These are phyloP conservation scores for Saccharomyces mikatae DNA, from an alignment of 805 yeast species.

Conservation along the genomic window DNA sequence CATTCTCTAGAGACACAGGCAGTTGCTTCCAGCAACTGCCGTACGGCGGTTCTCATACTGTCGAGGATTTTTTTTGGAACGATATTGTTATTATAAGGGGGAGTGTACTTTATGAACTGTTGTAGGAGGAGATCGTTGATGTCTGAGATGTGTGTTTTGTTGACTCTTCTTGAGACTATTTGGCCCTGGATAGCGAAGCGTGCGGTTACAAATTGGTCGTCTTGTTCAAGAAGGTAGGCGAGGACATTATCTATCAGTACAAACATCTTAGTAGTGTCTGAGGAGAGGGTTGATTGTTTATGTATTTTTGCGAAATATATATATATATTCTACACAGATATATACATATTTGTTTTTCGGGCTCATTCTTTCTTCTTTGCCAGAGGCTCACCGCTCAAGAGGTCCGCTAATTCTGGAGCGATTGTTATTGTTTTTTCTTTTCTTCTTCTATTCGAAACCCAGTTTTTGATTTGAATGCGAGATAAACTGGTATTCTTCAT, in stretches of 20 bases:
- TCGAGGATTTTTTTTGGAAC: neutral
- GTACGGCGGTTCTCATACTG: neutral
- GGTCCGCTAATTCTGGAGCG: conserved; percentile 8
- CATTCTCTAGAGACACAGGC: conserved; percentile 70
- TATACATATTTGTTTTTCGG: neutral
- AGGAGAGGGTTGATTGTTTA: neutral
- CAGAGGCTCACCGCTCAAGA: neutral
- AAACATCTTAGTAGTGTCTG: neutral
- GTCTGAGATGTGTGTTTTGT: neutral
- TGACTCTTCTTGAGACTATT: neutral
- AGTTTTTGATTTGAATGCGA: conserved; percentile 19
- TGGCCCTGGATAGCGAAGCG: neutral
- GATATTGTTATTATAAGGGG: neutral
- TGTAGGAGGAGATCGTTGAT: neutral
- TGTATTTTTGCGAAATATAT: neutral
- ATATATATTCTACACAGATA: neutral
- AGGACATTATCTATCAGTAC: neutral
- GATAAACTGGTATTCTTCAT: conserved; percentile 12
- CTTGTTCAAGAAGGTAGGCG: neutral
- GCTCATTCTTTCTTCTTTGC: neutral
- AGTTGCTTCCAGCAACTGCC: conserved; percentile 47
- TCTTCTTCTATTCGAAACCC: conserved; percentile 25
- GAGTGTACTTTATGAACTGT: neutral
- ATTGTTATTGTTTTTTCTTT: conserved; percentile 13
- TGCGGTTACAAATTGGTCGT: neutral